Base-by-base conservation (phyloP, 148 eudicot species). In the Heliamphora exappendiculata region DNA sequence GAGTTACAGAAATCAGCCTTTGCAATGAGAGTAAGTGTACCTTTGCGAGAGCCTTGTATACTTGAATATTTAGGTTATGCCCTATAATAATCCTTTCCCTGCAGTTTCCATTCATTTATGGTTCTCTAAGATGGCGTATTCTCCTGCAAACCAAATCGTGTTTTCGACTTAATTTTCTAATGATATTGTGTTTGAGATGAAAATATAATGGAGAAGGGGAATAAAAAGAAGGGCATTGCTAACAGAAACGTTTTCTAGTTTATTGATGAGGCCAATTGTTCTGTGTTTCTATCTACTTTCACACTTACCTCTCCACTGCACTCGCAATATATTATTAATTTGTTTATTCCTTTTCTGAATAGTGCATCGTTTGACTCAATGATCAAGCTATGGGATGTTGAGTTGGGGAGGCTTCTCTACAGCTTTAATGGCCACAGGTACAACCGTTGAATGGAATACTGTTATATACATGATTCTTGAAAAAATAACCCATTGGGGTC, bases 351-450 rank as follows among this genome's bases (percentile, higher is more conserved):
- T 72, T 60, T 34, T 14, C 13, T 70, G 37, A 62, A 37, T 69
- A 90, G 94, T 82, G 91, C 94, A 34, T 88, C 94, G 20, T 90
- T 90, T 74, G 94, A 90, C 81, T 90, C 94, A 37, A 88, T 91
- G 17, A 84, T 90, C 82, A 90, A 90, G 86, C 82, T 90, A 65
- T 90, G 94, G 94, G 86, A 88, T 77, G 89, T 82, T 19, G 89
- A 90, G 58, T 26, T 55, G n/a, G 94, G 94, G 65, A 72, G 69
- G 42, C 85, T 86, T 41, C 72, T 82, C 36, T 78, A 80, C 87
- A 90, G 85, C 85, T 75, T 90, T 62, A 84, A 86, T 74, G 91
- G 87, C 68, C 94, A 90, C 84, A 88, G 90, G 94, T 90, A 86
- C 29, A 6, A 51, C 7, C 6, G 19, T 29, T 4, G 24, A 51